Evolutionary conservation across 2,329 filamentous ascomycete species (phyloP).

Genomic region (Sporothrix dimorphospora): DNA sequence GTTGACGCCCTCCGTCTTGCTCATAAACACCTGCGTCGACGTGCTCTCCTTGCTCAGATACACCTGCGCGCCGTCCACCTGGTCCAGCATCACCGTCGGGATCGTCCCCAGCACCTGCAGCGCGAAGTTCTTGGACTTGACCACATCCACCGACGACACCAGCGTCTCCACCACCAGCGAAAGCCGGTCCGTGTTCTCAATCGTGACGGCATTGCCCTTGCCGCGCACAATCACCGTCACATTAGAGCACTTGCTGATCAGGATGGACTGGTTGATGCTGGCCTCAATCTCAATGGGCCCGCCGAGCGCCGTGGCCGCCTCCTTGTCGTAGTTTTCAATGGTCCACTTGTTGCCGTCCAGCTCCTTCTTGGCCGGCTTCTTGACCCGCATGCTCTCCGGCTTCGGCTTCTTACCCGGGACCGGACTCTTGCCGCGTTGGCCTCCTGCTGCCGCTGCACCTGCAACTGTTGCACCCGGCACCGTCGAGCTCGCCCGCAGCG

Average conservation of each 20-base stretch:
- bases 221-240: constrained; percentile 85
- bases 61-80: constrained; percentile 86
- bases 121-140: constrained; percentile 93
- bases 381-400: constrained; percentile 80
- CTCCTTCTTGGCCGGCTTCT: constrained; percentile 79
- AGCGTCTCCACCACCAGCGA: constrained; percentile 88
- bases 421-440: constrained; percentile 75
- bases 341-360: constrained; percentile 92
- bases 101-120: constrained; percentile 86
- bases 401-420: constrained; percentile 87
- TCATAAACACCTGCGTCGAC: constrained; percentile 80
- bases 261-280: constrained; percentile 80
- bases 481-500: constrained; percentile 71
- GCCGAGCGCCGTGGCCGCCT: constrained; percentile 46
- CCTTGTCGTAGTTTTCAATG: constrained; percentile 90
- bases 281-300: constrained; percentile 78
- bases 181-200: constrained; percentile 85
- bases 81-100: constrained; percentile 87
- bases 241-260: constrained; percentile 91
- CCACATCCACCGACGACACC: constrained; percentile 88
- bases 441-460: constrained; percentile 42
- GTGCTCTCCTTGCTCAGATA: constrained; percentile 83
- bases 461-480: constrained; percentile 60
- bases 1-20: constrained; percentile 86
- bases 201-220: constrained; percentile 95